A percentile compares a stretch with the other conserved stretches of the same genome.
These are phyloP conservation scores for Mycena floridula DNA, from an alignment of 768 basidiomycete species.

Conservation along the genomic window DNA sequence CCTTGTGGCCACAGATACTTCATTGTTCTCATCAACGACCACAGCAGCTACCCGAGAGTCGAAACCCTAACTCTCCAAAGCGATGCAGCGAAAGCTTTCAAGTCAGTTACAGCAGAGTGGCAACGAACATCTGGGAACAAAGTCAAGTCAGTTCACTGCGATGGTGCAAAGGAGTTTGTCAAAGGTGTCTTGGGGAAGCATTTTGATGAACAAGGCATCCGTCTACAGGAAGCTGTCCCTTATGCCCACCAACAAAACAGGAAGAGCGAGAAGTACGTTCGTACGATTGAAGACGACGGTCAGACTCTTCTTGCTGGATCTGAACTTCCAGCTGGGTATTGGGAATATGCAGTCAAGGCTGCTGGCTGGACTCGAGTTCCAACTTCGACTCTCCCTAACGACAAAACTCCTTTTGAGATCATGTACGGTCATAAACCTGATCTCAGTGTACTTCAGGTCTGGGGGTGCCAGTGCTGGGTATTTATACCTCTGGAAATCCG, in stretches of 20 bases:
- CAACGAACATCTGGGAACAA: background rate
- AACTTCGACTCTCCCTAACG: constrained; percentile 5
- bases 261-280: constrained; percentile 16
- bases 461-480: constrained; percentile 3
- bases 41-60: background rate
- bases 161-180: background rate
- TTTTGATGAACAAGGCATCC: background rate
- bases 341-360: constrained; percentile 8
- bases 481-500: background rate
- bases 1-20: background rate
- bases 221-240: background rate
- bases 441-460: background rate
- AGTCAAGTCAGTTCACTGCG: background rate
- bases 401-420: background rate
- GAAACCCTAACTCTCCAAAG: background rate
- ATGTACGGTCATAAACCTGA: background rate
- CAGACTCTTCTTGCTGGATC: constrained; percentile 17
- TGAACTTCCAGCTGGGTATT: constrained; percentile 7
- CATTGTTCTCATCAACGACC: background rate
- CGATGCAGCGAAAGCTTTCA: background rate
- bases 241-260: background rate
- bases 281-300: constrained; percentile 17
- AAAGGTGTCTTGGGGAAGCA: background rate
- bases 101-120: background rate
- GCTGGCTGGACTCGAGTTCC: constrained; percentile 1